A percentile compares a stretch with the other conserved stretches of the same genome.
Evolutionary conservation across 2,329 filamentous ascomycete genomes (phyloP).

Genomic region (Pestalotiopsis sp.): DNA sequence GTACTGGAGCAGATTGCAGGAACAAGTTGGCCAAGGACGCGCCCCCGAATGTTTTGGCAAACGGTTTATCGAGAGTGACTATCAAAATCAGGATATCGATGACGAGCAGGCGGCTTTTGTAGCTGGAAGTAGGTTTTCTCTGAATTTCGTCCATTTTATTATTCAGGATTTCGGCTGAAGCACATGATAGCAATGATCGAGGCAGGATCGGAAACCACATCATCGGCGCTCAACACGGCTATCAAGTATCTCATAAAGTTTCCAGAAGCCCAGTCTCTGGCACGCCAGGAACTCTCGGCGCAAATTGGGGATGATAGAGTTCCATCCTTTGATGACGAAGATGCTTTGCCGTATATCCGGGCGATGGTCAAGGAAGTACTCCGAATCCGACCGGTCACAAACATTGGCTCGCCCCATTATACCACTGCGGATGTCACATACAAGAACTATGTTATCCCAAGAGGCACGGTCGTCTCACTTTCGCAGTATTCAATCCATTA

Average conservation of each 20-base stretch:
- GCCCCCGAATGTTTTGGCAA: slow-evolving; percentile 1
- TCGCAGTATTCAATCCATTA: neutral
- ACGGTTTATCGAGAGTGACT: neutral
- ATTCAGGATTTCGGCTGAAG: neutral
- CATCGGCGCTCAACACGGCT: slow-evolving; percentile 48
- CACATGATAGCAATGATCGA: neutral
- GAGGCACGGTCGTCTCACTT: slow-evolving; percentile 32
- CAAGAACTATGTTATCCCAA: slow-evolving; percentile 51
- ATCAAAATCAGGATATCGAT: neutral
- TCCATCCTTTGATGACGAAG: slow-evolving; percentile 50
- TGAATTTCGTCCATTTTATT: neutral
- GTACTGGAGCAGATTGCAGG: slow-evolving; percentile 2
- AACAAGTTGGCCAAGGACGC: neutral
- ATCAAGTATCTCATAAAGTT: slow-evolving; percentile 53
- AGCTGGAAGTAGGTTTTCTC: neutral
- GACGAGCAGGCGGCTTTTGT: neutral
- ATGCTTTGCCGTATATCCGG: slow-evolving; percentile 53
- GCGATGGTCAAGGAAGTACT: slow-evolving; percentile 58
- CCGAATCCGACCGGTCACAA: slow-evolving; percentile 56
- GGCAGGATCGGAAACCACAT: slow-evolving; percentile 51
- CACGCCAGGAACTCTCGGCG: slow-evolving; percentile 54
- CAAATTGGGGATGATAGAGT: slow-evolving; percentile 50
- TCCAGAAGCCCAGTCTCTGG: slow-evolving; percentile 47
- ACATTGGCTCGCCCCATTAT: slow-evolving; percentile 52
- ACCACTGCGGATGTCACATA: slow-evolving; percentile 50